Conservation (phyloP, 148 eudicot genomes). For the Rhododendron henanense region DNA sequence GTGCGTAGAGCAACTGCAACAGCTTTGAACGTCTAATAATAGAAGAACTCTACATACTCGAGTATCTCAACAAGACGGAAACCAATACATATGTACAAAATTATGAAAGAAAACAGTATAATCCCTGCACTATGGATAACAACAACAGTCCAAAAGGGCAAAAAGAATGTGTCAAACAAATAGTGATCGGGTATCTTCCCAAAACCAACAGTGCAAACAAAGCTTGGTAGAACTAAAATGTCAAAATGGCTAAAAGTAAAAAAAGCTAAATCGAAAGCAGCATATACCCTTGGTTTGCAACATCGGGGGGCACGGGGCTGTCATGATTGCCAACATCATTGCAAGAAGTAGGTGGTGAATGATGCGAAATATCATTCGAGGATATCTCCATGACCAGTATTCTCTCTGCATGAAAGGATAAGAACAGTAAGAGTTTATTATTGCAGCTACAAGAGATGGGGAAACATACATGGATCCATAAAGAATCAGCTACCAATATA, state of each 20-base stretch:
- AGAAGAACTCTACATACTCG: not conserved
- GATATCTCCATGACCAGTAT: slow-evolving; percentile 10
- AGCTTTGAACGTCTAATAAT: not conserved
- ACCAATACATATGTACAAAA: not conserved
- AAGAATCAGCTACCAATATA: not conserved
- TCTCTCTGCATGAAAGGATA: not conserved
- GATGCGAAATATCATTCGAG: slow-evolving; percentile 16
- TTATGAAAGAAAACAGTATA: not conserved
- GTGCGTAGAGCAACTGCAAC: not conserved
- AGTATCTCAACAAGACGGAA: not conserved
- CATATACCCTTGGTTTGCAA: slow-evolving; percentile 13
- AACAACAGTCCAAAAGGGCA: not conserved
- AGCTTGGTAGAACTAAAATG: not conserved
- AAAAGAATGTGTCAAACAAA: not conserved
- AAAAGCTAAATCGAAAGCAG: not conserved
- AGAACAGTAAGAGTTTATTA: not conserved
- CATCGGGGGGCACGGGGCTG: slow-evolving; percentile 5
- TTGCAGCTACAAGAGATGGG: not conserved
- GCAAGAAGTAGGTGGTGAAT: slow-evolving; percentile 18
- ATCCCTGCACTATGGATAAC: not conserved
- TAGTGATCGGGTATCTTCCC: not conserved
- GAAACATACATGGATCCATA: not conserved
- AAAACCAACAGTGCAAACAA: not conserved
- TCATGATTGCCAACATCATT: slow-evolving; percentile 13
- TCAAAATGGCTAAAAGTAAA: not conserved